These are phyloP conservation scores for Mycena indigotica DNA, from an alignment of 768 basidiomycete species.

Conservation along the genomic window DNA sequence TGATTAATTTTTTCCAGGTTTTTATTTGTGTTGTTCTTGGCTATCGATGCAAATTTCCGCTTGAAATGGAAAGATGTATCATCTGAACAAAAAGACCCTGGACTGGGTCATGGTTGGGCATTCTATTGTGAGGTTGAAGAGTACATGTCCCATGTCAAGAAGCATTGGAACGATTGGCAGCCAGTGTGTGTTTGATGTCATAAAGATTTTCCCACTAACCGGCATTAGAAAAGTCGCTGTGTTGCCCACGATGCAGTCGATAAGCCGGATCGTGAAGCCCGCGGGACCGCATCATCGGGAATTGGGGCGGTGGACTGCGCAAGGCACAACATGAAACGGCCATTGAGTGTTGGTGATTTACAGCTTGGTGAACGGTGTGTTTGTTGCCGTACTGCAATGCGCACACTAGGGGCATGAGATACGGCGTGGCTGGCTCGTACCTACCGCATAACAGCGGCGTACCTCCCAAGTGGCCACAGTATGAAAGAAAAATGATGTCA, in stretches of 20 bases:
- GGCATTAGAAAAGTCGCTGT: conserved; percentile 6
- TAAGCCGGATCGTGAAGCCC: conserved; percentile 10
- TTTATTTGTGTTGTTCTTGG: conserved; percentile 19
- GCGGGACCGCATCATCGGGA: conserved; percentile 22
- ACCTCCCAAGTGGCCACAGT: too few species aligned
- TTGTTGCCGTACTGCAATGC: too few species aligned
- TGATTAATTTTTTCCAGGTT: conserved; percentile 14
- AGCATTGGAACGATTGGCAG: conserved; percentile 6
- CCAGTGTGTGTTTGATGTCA: not conserved
- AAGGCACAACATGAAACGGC: conserved; percentile 19
- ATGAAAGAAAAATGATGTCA: too few species aligned
- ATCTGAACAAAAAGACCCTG: conserved; percentile 20
- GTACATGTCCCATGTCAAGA: conserved; percentile 14
- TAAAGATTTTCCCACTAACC: not conserved
- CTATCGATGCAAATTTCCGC: conserved; percentile 29
- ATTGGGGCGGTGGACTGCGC: conserved; percentile 25
- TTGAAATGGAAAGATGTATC: conserved; percentile 23
- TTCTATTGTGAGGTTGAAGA: conserved; percentile 14
- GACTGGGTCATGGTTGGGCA: conserved; percentile 16
- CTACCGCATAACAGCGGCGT: too few species aligned
- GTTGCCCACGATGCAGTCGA: conserved; percentile 5
- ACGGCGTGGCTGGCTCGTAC: too few species aligned
- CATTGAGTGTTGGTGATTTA: conserved; percentile 20
- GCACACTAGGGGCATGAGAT: too few species aligned
- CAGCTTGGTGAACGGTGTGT: conserved; percentile 24